Conservation (phyloP, 495 filamentous ascomycete species). For the Amphirosellinia nigrospora region DNA sequence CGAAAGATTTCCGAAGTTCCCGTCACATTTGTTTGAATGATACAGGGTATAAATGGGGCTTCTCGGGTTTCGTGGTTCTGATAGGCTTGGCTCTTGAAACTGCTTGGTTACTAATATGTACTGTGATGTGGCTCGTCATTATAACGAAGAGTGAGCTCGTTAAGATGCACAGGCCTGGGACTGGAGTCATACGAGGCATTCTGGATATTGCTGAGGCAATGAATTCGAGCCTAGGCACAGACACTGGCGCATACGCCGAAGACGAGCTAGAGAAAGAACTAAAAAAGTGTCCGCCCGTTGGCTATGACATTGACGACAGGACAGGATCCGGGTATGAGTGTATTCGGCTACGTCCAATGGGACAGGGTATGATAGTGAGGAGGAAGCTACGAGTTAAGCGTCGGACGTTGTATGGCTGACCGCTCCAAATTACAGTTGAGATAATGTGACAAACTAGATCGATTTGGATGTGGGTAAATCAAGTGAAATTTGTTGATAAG, state of each 20-base stretch:
- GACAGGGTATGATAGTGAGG: neutral
- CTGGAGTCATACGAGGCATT: neutral
- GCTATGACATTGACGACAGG: neutral
- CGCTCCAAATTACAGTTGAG: no score
- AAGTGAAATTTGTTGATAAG: no score
- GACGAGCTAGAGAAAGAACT: neutral
- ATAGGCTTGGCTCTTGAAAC: neutral
- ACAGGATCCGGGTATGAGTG: neutral
- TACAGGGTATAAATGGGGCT: neutral
- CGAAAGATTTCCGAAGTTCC: neutral
- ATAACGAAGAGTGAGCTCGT: neutral
- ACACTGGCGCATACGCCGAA: neutral
- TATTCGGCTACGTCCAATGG: neutral
- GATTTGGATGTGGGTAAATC: no score
- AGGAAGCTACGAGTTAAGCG: neutral
- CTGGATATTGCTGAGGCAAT: neutral
- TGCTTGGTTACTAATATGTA: neutral
- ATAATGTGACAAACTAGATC: no score
- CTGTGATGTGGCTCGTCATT: neutral
- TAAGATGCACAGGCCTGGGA: neutral
- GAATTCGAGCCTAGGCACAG: neutral
- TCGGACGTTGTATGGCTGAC: neutral
- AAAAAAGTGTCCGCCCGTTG: neutral
- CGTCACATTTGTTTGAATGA: neutral
- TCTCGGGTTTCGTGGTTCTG: neutral